Evolutionary conservation across 345 rosid genomes (phyloP), one percentile per base, ranked within the genome.

Genomic region (Aethionema arabicum): DNA sequence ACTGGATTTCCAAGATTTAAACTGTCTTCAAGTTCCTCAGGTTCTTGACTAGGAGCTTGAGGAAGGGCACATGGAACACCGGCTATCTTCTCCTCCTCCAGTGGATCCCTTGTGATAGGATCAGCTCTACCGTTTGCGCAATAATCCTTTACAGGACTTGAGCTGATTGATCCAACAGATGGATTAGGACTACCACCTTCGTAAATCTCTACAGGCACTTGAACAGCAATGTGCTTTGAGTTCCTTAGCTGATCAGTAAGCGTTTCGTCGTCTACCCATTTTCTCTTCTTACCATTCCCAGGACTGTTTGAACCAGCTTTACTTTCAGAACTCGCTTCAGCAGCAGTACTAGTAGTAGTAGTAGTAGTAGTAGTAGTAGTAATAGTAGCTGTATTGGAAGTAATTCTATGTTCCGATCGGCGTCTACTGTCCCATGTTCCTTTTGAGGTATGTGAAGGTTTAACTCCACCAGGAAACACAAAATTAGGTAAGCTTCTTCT

Each of bases 381-480:
- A 9, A 53, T 77, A 68, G 64, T 60, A 46, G 62, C 62, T 56
- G 73, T 76, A 40, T 85, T 83, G 16, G 85, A 70, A 29, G 83
- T 65, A 74, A 57, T 70, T 65, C 76, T 82, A 32, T 80, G 63
- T 52, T 85, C 96, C 41, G 62, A 64, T 40, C 74, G 74, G 32
- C 80, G 80, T 66, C 67, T 80, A 57, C 76, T 72, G 49, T 93
- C 97, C 95, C 95, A 93, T 47, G 92, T 84, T 56, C 56, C 63
- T 66, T 79, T 87, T 13, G 86, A 53, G 41, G 82, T 74, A 38
- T 87, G 90, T 14, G 86, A 73, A 63, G 96, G 88, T 51, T 86
- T 90, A 65, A 75, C 57, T 33, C 97, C 97, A 53, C 90, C 85
- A 44, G 97, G 92, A 74, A 84, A 93, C 56, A 90, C 97, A 74